phyloP scores from a whole-genome alignment of 352 stramenopile genomes.

The Elongisporangium prolatum region DNA sequence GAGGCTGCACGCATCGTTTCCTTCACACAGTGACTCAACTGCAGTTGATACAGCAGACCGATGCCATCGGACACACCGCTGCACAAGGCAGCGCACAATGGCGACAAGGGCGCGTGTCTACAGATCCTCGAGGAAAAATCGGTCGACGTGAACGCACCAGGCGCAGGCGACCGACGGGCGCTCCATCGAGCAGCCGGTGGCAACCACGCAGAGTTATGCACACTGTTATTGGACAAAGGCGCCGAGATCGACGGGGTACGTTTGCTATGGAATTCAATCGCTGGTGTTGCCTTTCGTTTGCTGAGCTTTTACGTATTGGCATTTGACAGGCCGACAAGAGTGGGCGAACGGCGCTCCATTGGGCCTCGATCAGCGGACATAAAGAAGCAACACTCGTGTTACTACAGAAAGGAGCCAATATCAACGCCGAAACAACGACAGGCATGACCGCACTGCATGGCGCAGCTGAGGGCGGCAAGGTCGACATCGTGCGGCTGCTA shows the following conservation, averaged over 20 bases:
- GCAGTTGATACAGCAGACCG: slow-evolving; percentile 2
- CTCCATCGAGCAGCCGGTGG: slow-evolving; percentile 85
- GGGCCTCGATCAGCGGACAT: slow-evolving; percentile 90
- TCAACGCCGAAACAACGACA: slow-evolving; percentile 89
- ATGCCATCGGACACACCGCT: slow-evolving; percentile 89
- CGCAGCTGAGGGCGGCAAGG: slow-evolving; percentile 87
- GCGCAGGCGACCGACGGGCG: slow-evolving; percentile 81
- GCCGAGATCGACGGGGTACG: slow-evolving; percentile 83
- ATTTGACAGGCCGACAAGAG: slow-evolving; percentile 86
- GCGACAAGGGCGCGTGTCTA: slow-evolving; percentile 83
- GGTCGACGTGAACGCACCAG: slow-evolving; percentile 84
- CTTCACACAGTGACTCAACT: background rate
- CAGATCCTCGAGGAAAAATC: slow-evolving; percentile 87
- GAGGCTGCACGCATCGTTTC: background rate
- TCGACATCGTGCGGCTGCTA: slow-evolving; percentile 89
- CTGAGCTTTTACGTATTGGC: background rate
- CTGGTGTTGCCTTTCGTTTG: slow-evolving; percentile 6
- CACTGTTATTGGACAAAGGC: slow-evolving; percentile 80
- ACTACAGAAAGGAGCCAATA: slow-evolving; percentile 80
- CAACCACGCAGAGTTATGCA: slow-evolving; percentile 88
- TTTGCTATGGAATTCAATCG: background rate
- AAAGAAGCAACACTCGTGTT: slow-evolving; percentile 86
- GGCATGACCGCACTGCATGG: slow-evolving; percentile 88
- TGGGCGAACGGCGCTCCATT: slow-evolving; percentile 89
- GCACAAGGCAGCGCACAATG: slow-evolving; percentile 89